Percentiles rank a stretch among this genome's conserved stretches.
Evolutionary conservation across 2,329 filamentous ascomycete species (phyloP).

Genomic region (Xylariaceae sp.): DNA sequence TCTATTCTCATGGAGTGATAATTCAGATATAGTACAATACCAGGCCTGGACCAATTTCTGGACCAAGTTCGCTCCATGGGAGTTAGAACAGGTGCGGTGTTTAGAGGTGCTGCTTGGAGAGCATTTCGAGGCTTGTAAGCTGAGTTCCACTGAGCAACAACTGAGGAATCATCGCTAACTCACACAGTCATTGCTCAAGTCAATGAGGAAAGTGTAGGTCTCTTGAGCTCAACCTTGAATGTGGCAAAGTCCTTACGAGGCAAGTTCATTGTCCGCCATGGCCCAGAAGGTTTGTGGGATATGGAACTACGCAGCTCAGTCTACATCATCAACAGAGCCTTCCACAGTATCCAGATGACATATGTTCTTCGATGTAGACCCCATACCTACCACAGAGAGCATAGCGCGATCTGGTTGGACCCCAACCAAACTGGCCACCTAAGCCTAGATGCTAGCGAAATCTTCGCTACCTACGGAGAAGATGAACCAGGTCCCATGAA

Average conservation of each 20-base stretch:
- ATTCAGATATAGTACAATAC: not conserved
- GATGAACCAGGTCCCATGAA: not conserved
- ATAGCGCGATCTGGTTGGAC: no score
- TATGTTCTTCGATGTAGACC: no score
- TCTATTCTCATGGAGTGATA: not conserved
- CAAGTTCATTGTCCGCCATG: no score
- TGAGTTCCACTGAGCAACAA: no score
- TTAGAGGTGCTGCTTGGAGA: not conserved
- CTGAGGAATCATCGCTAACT: no score
- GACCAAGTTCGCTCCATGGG: constrained; percentile 7
- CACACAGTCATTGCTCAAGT: not conserved
- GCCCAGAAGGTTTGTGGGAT: no score
- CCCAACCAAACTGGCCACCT: not conserved
- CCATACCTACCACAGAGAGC: no score
- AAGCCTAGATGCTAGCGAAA: no score
- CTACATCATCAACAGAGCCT: no score
- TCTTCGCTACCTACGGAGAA: not conserved
- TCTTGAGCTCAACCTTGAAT: not conserved
- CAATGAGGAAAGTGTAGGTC: not conserved
- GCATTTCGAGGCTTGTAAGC: not conserved
- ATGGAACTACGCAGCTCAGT: no score
- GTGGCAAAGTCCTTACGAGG: not conserved
- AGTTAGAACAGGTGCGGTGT: constrained; percentile 12
- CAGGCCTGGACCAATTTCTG: constrained; percentile 13
- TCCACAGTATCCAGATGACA: no score